These are phyloP conservation scores for Pseudogymnoascus sp. DNA, from an alignment of 2,329 filamentous ascomycete species.

Conservation along the genomic window DNA sequence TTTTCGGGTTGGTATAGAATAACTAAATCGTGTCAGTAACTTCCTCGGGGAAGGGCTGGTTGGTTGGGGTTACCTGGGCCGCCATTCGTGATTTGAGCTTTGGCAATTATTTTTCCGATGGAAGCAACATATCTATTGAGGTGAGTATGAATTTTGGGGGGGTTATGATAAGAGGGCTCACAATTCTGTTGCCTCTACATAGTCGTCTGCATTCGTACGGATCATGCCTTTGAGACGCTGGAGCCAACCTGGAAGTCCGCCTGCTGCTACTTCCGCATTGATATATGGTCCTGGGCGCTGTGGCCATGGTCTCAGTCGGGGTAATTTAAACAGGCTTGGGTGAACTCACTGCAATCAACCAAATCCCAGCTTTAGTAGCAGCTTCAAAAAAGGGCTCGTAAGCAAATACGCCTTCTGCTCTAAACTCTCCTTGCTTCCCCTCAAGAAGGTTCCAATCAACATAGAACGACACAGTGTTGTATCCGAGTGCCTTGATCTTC, in stretches of 20 bases:
- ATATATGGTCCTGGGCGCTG: constrained; percentile 60
- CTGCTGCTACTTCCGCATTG: constrained; percentile 66
- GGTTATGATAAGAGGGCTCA: constrained; percentile 25
- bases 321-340: constrained; percentile 13
- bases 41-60: background rate
- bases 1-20: constrained; percentile 75
- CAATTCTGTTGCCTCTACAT: constrained; percentile 50
- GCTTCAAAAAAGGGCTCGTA: constrained; percentile 68
- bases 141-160: background rate
- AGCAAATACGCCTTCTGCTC: constrained; percentile 61
- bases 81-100: constrained; percentile 70
- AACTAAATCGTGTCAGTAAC: constrained; percentile 34
- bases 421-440: constrained; percentile 59
- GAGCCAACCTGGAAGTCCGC: constrained; percentile 72
- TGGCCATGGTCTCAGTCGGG: background rate
- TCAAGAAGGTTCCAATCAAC: constrained; percentile 70
- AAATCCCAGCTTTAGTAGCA: constrained; percentile 63
- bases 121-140: constrained; percentile 46
- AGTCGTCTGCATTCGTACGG: constrained; percentile 52
- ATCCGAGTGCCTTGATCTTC: constrained; percentile 73
- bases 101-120: constrained; percentile 57
- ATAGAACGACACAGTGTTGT: constrained; percentile 73
- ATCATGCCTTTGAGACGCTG: constrained; percentile 53
- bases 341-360: constrained; percentile 49
- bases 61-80: constrained; percentile 38